Percentiles rank a stretch among this genome's conserved stretches.
Conservation (phyloP, 202 grass and related monocot species). For the Cymbopogon flexuosus region DNA sequence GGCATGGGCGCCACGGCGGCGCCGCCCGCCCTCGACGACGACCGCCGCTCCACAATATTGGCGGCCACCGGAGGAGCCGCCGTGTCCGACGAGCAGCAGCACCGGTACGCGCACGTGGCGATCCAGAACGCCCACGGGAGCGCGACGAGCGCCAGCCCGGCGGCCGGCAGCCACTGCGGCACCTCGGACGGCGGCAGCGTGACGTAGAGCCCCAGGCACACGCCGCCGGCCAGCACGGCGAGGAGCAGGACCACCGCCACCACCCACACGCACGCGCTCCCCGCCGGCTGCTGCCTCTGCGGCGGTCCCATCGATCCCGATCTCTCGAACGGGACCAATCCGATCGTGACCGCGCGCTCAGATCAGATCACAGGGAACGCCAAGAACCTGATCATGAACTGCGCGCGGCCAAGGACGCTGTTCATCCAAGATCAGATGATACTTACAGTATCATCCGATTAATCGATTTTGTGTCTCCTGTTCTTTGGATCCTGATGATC, state of each 20-base stretch:
- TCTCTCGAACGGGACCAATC: background rate
- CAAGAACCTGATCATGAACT: background rate
- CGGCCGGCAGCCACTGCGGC: conserved; percentile 39
- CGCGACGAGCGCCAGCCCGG: conserved; percentile 39
- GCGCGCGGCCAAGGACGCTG: background rate
- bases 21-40: conserved; percentile 2
- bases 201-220: conserved; percentile 47
- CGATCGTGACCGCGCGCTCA: background rate
- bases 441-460: background rate
- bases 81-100: background rate
- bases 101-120: conserved; percentile 43
- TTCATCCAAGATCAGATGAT: background rate
- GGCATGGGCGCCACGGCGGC: conserved; percentile 19
- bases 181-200: conserved; percentile 17
- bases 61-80: background rate
- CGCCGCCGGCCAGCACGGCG: conserved; percentile 35
- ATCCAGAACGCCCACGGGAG: conserved; percentile 55
- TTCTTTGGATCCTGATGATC: background rate
- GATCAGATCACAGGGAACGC: background rate
- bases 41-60: conserved; percentile 6
- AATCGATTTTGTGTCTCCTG: background rate
- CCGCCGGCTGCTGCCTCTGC: conserved; percentile 26
- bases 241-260: conserved; percentile 34
- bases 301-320: background rate
- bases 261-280: conserved; percentile 39